Evolutionary conservation across 2,329 filamentous ascomycete genomes (phyloP).

Genomic region (Aspergillus intermedius): DNA sequence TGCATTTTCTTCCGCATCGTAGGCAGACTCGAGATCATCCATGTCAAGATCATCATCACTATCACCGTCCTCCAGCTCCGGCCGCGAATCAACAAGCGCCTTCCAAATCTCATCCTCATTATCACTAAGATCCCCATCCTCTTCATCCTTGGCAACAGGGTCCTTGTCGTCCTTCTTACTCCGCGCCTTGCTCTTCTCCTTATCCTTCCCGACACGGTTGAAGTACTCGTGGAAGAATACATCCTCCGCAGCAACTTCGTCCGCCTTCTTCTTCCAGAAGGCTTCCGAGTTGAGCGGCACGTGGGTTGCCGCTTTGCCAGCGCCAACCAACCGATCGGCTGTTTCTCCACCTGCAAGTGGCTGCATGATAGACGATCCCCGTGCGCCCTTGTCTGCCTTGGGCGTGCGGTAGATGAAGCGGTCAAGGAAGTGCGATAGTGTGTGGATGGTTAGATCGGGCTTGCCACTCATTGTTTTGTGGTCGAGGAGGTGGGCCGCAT

Average conservation of each 20-base stretch:
- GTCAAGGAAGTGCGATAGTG: conserved; percentile 90
- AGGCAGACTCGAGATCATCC: conserved; percentile 49
- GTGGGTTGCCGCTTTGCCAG: conserved; percentile 53
- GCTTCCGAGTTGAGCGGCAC: conserved; percentile 74
- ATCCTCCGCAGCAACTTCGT: conserved; percentile 83
- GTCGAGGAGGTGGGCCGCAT: conserved; percentile 65
- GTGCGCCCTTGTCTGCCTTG: conserved; percentile 58
- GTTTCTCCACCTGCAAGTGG: conserved; percentile 64
- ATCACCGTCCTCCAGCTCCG: conserved; percentile 24
- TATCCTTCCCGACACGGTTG: conserved; percentile 61
- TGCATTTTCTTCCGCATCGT: conserved; percentile 41
- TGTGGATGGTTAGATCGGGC: conserved; percentile 83
- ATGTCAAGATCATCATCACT: conserved; percentile 54
- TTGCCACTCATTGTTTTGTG: conserved; percentile 71
- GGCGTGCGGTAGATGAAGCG: conserved; percentile 97
- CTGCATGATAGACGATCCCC: conserved; percentile 93
- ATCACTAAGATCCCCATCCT: conserved; percentile 47
- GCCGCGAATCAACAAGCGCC: conserved; percentile 49
- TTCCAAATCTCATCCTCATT: conserved; percentile 84
- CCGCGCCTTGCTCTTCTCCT: conserved; percentile 51
- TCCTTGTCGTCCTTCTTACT: conserved; percentile 51
- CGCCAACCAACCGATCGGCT: conserved; percentile 55
- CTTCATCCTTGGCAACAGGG: conserved; percentile 35
- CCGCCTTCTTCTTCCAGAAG: conserved; percentile 88
- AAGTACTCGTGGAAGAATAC: conserved; percentile 99